Conservation (phyloP, 352 stramenopile species). For the Pythium coloratum region DNA sequence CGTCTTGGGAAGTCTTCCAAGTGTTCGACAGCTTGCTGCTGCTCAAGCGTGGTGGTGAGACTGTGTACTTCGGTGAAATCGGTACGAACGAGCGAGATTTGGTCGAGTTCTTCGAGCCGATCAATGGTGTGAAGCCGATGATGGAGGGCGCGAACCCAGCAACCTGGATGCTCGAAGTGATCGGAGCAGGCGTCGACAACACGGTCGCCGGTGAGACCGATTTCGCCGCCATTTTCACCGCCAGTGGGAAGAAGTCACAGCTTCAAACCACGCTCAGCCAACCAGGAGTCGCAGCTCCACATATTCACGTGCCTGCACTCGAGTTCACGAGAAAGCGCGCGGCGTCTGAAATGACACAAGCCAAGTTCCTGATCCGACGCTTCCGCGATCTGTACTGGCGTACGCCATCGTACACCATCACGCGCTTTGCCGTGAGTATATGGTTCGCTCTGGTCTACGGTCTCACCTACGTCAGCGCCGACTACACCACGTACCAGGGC, state of each 20-base stretch:
- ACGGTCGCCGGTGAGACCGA: neutral
- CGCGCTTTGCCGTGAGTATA: slow-evolving; percentile 53
- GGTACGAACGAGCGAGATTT: slow-evolving; percentile 26
- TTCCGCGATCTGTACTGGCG: slow-evolving; percentile 29
- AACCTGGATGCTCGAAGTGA: slow-evolving; percentile 48
- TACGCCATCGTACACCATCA: slow-evolving; percentile 69
- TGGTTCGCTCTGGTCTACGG: slow-evolving; percentile 68
- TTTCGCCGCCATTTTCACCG: slow-evolving; percentile 14
- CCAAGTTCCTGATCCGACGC: slow-evolving; percentile 24
- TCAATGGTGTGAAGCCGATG: slow-evolving; percentile 38
- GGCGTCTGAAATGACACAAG: slow-evolving; percentile 4
- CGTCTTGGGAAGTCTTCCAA: slow-evolving; percentile 29
- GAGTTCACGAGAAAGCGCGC: slow-evolving; percentile 25
- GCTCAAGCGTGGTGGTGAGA: slow-evolving; percentile 28
- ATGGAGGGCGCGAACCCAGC: slow-evolving; percentile 37
- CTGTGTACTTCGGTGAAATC: slow-evolving; percentile 29
- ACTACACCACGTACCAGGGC: slow-evolving; percentile 50
- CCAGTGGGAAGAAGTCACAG: neutral
- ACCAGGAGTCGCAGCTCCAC: slow-evolving; percentile 3
- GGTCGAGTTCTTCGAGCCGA: slow-evolving; percentile 53
- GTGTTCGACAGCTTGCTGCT: slow-evolving; percentile 31
- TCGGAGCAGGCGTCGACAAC: slow-evolving; percentile 48
- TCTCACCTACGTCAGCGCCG: slow-evolving; percentile 40
- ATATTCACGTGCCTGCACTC: slow-evolving; percentile 1
- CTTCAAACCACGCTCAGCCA: slow-evolving; percentile 11